phyloP scores from a whole-genome alignment of 176 grass and related monocot species.

The Zea luxurians region DNA sequence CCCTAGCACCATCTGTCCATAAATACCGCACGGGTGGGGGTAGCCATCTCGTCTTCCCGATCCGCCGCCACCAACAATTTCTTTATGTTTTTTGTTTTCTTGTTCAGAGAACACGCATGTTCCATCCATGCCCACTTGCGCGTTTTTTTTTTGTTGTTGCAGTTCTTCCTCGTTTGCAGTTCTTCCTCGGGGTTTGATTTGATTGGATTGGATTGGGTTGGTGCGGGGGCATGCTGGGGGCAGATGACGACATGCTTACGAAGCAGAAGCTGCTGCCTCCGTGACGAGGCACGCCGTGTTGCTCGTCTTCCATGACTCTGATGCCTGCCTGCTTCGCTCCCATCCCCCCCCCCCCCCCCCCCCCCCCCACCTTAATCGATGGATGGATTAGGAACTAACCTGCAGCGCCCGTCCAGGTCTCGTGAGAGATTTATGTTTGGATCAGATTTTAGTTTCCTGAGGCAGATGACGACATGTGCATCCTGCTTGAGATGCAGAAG shows the following conservation, averaged over 20 bases:
- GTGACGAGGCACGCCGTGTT: constrained; percentile 35
- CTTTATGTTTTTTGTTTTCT: not conserved
- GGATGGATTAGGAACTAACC: not conserved
- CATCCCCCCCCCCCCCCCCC: too few species aligned
- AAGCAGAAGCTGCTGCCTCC: constrained; percentile 45
- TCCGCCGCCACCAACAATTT: not conserved
- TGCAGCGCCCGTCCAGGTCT: not conserved
- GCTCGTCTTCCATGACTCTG: constrained; percentile 71
- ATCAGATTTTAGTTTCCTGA: not conserved
- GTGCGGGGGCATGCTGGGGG: not conserved
- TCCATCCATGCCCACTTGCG: not conserved
- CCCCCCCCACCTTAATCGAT: not conserved
- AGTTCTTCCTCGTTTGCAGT: not conserved
- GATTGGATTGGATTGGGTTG: not conserved
- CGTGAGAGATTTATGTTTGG: not conserved
- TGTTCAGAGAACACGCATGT: constrained; percentile 15
- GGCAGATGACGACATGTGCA: constrained; percentile 1
- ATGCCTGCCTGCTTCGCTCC: constrained; percentile 20
- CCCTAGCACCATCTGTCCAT: constrained; percentile 1
- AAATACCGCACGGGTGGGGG: not conserved
- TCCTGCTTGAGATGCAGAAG: not conserved
- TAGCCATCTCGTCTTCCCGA: not conserved
- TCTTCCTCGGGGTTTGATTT: not conserved
- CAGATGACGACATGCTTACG: constrained; percentile 46
- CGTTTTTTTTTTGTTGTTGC: not conserved